Base-by-base conservation (phyloP, 1,139 yeast species). In the Nadsonia commutata region DNA sequence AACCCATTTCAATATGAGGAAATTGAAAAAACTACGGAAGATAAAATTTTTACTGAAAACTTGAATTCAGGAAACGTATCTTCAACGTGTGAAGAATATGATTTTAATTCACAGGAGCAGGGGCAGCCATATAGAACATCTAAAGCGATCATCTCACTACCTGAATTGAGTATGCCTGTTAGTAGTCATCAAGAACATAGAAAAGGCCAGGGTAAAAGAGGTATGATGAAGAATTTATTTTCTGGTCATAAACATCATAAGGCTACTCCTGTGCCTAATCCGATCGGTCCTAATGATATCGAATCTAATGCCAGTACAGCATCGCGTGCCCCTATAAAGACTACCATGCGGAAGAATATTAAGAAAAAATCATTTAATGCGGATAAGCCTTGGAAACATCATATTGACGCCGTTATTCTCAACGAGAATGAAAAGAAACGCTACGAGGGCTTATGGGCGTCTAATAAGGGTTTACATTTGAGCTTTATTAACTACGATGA, bases 331-430 rank as follows among this genome's bases (percentile, higher is more conserved):
- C 41, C 41, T 7, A 42, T 42, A 36, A 71, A 70, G 50, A 74
- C 82, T 1, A 81, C 94, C 2, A 73, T 84, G 78, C 67, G 94
- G 43, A 76, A 76, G 50, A 70, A 71, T 40, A 71, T 68, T 51
- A 66, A 64, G 49, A 70, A 68, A 52, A 62, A 67, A 38, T 58
- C 63, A 19, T 88, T 90, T 59, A 81, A 90, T 57, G 95, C 83
- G 53, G 85, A 83, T 50, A 86, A 88, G 59, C 97, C 97, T 0
- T 90, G 98, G 97, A 90, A 88, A 55, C 79, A 84, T 55, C 95
- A 85, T 57, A 68, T 67, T 37, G 82, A 77, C 49, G 68, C 78
- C 9, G 68, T 67, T 40, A 68, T 65, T 43, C 70, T 86, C 11
- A 71, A 81, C 0, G 86, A 80, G 22, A 71, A 68, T 33, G 97